These are phyloP conservation scores for Metarhizium rileyi DNA, from an alignment of 2,329 filamentous ascomycete species.

Conservation along the genomic window DNA sequence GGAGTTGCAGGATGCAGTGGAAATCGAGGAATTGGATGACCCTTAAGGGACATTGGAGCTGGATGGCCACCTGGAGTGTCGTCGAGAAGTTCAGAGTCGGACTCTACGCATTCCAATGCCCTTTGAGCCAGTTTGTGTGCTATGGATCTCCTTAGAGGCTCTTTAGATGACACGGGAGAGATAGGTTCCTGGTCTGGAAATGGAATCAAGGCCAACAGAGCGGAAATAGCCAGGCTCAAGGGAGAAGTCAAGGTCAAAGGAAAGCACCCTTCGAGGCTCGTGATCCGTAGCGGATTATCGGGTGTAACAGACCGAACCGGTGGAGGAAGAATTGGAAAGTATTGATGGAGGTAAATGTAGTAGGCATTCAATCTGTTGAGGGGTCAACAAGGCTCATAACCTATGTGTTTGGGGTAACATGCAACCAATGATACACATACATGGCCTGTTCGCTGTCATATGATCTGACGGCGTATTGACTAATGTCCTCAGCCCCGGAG, in stretches of 20 bases:
- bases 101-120: not conserved
- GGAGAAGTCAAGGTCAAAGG: not conserved
- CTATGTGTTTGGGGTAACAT: not conserved
- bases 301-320: not conserved
- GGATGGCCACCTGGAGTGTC: not conserved
- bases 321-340: conserved; percentile 3
- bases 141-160: not conserved
- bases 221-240: not conserved
- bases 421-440: not conserved
- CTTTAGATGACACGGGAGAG: not conserved
- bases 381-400: not conserved
- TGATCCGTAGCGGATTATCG: not conserved
- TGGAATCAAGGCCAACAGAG: not conserved
- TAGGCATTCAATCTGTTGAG: conserved; percentile 3
- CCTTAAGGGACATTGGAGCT: not conserved
- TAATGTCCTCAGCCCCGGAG: not conserved
- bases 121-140: not conserved
- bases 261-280: not conserved
- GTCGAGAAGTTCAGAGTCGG: not conserved
- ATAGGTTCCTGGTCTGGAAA: not conserved
- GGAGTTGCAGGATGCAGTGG: not conserved
- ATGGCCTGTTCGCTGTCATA: not conserved
- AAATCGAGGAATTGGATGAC: not conserved
- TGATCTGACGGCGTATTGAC: not conserved
- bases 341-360: conserved; percentile 2